Percentiles rank a stretch among this genome's conserved stretches.
phyloP scores from a whole-genome alignment of 192 early-diverging fungal genomes.

The Anaeromyces robustus region DNA sequence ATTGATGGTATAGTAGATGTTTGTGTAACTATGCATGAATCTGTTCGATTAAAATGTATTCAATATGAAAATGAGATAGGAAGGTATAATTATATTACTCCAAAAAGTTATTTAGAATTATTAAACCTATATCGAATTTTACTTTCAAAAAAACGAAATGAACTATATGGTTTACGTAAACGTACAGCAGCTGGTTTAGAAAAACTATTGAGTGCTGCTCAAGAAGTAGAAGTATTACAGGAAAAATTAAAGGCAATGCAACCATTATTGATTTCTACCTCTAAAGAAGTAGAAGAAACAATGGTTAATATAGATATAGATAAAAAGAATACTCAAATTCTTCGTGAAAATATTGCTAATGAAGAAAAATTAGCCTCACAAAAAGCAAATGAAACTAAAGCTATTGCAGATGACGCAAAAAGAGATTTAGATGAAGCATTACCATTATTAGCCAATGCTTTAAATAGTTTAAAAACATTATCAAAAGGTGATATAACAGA shows the following conservation, averaged over 20 bases:
- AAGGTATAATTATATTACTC: constrained; percentile 36
- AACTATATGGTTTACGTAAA: constrained; percentile 22
- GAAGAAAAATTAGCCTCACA: constrained; percentile 34
- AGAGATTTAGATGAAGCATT: constrained; percentile 37
- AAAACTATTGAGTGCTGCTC: constrained; percentile 34
- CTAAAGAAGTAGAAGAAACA: constrained; percentile 30
- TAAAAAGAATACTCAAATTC: constrained; percentile 38
- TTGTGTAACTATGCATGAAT: constrained; percentile 41
- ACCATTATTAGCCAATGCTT: constrained; percentile 32
- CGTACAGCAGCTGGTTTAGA: constrained; percentile 28
- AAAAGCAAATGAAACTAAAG: constrained; percentile 32
- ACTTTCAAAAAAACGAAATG: not conserved
- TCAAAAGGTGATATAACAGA: constrained; percentile 46
- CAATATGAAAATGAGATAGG: constrained; percentile 29
- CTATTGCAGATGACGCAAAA: constrained; percentile 38
- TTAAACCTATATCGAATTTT: not conserved
- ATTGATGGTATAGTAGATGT: constrained; percentile 31
- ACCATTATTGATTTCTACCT: constrained; percentile 29
- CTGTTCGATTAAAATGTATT: constrained; percentile 26
- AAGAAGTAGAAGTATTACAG: constrained; percentile 38
- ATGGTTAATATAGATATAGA: constrained; percentile 50
- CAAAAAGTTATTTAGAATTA: constrained; percentile 41
- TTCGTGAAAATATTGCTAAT: constrained; percentile 34
- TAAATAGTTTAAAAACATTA: constrained; percentile 32
- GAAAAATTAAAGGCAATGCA: constrained; percentile 31